These are phyloP conservation scores for Fusarium beomiforme DNA, from an alignment of 2,329 filamentous ascomycete genomes.

Conservation along the genomic window DNA sequence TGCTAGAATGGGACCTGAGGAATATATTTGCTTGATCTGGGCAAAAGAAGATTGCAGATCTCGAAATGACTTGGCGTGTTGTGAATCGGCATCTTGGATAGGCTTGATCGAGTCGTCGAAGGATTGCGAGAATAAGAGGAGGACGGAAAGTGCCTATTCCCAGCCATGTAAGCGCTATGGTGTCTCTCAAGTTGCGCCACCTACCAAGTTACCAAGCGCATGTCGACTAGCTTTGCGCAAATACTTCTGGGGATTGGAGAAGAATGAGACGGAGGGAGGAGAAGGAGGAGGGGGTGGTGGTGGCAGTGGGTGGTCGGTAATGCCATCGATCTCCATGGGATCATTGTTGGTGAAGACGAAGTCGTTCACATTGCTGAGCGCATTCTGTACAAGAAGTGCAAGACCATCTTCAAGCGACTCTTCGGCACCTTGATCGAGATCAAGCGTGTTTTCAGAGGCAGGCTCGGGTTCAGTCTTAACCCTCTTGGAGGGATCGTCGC, in stretches of 20 bases:
- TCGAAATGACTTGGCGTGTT: constrained; percentile 47
- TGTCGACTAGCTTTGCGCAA: constrained; percentile 51
- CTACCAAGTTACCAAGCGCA: constrained; percentile 54
- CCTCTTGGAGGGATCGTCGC: constrained; percentile 48
- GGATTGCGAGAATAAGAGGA: constrained; percentile 52
- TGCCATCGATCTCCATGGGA: constrained; percentile 49
- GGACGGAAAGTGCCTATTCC: constrained; percentile 51
- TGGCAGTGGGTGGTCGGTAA: constrained; percentile 40
- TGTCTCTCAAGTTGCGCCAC: constrained; percentile 30
- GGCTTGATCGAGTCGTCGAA: constrained; percentile 50
- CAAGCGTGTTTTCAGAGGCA: constrained; percentile 31
- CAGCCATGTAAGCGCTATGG: constrained; percentile 22
- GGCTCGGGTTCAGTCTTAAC: constrained; percentile 45
- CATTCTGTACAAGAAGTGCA: constrained; percentile 53
- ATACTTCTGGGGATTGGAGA: constrained; percentile 50
- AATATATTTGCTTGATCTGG: constrained; percentile 49
- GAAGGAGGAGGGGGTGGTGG: constrained; percentile 41
- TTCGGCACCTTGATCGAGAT: constrained; percentile 35
- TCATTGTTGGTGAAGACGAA: constrained; percentile 49
- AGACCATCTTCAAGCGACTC: constrained; percentile 50
- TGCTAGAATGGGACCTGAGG: constrained; percentile 46
- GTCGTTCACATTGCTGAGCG: constrained; percentile 52
- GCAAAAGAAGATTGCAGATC: constrained; percentile 48
- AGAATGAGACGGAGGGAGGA: constrained; percentile 45
- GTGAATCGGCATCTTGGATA: constrained; percentile 48